phyloP scores from a whole-genome alignment of 2,329 filamentous ascomycete species.

The Incumbomyces lentus region DNA sequence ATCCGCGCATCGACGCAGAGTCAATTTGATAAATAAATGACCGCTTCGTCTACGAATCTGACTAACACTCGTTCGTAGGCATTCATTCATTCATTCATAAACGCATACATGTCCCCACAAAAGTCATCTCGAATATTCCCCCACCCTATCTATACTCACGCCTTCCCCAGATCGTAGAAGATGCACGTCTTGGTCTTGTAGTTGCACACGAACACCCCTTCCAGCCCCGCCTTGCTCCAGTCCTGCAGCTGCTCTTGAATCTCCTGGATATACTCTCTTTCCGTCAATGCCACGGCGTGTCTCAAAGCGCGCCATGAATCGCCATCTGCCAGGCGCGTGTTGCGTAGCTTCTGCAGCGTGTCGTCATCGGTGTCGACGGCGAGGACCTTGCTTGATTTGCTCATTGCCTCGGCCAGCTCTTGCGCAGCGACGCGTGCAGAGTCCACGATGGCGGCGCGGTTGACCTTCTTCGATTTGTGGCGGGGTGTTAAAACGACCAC shows the following conservation, averaged over 20 bases:
- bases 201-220: constrained; percentile 5
- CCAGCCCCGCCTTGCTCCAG: constrained; percentile 1
- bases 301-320: constrained; percentile 2
- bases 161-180: constrained; percentile 7
- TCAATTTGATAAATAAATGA: too few species aligned
- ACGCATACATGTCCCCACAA: too few species aligned
- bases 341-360: constrained; percentile 16
- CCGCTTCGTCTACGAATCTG: too few species aligned
- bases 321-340: constrained; percentile 5
- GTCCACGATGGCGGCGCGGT: constrained; percentile 75
- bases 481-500: constrained; percentile 77
- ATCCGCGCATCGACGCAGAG: too few species aligned
- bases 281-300: constrained; percentile 3
- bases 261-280: constrained; percentile 6
- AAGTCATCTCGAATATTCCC: too few species aligned
- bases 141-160: not conserved
- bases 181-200: constrained; percentile 11
- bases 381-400: constrained; percentile 5
- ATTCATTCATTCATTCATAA: not conserved
- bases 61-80: not conserved
- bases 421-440: constrained; percentile 6
- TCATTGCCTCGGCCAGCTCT: constrained; percentile 8
- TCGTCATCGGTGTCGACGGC: constrained; percentile 8
- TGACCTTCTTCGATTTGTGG: constrained; percentile 83
- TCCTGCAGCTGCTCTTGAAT: constrained; percentile 6